phyloP scores from a whole-genome alignment of 495 filamentous ascomycete species.

The Podospora anserina region DNA sequence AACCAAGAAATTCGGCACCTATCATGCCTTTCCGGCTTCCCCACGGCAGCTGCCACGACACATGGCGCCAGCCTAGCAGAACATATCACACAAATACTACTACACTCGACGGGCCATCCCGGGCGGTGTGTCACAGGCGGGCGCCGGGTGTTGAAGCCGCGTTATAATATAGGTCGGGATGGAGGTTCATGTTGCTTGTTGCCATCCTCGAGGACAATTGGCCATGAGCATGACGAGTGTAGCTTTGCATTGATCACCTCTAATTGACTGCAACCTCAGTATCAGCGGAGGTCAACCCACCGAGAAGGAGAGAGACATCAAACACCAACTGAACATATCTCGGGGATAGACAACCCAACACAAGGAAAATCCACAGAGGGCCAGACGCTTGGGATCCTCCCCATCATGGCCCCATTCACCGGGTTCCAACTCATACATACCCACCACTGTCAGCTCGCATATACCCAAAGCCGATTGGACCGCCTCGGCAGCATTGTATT shows the following conservation, averaged over 20 bases:
- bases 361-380: neutral
- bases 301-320: neutral
- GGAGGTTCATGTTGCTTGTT: neutral
- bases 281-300: neutral
- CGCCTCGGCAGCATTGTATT: neutral
- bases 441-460: neutral
- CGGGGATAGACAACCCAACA: neutral
- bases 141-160: neutral
- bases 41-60: neutral
- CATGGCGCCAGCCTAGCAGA: neutral
- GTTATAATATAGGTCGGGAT: neutral
- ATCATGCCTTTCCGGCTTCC: neutral
- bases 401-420: neutral
- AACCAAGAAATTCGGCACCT: neutral
- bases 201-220: neutral
- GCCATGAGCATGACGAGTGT: neutral
- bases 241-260: too few relatives aligned
- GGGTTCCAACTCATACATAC: neutral
- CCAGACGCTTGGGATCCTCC: neutral
- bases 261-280: neutral
- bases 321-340: too few relatives aligned
- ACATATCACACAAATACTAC: neutral
- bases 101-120: neutral
- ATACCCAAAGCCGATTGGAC: neutral
- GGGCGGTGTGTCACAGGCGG: neutral